These are phyloP conservation scores for Solanum bukasovii DNA, from an alignment of 257 asterid species.

Conservation along the genomic window DNA sequence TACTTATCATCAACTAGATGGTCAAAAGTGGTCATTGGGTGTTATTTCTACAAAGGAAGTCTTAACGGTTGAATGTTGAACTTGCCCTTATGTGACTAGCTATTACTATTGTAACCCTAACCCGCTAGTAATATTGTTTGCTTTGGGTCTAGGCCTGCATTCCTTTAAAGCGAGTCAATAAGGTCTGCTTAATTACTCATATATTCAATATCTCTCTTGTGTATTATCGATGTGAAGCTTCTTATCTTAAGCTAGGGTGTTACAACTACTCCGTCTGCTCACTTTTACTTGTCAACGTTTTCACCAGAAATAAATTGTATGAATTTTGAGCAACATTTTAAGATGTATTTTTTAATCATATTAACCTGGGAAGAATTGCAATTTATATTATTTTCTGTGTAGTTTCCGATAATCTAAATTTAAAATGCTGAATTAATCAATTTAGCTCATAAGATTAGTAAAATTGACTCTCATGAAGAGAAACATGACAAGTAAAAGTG, in stretches of 20 bases:
- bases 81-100: neutral
- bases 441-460: neutral
- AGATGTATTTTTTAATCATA: neutral
- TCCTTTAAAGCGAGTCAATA: fast-evolving
- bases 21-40: neutral
- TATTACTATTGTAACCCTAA: neutral
- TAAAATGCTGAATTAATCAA: neutral
- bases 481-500: neutral
- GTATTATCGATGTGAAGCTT: too few relatives aligned
- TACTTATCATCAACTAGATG: neutral
- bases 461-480: neutral
- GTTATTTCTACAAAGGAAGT: neutral
- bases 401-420: neutral
- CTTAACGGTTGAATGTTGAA: neutral
- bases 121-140: neutral
- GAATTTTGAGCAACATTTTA: neutral
- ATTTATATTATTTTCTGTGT: neutral
- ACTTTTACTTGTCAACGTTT: neutral
- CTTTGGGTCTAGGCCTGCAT: neutral
- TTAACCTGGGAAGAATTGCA: neutral
- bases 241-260: neutral
- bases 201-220: fast-evolving
- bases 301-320: neutral
- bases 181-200: neutral
- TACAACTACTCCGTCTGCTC: fast-evolving